Base-by-base conservation (phyloP, 345 rosid species). In the Anacardium occidentale region DNA sequence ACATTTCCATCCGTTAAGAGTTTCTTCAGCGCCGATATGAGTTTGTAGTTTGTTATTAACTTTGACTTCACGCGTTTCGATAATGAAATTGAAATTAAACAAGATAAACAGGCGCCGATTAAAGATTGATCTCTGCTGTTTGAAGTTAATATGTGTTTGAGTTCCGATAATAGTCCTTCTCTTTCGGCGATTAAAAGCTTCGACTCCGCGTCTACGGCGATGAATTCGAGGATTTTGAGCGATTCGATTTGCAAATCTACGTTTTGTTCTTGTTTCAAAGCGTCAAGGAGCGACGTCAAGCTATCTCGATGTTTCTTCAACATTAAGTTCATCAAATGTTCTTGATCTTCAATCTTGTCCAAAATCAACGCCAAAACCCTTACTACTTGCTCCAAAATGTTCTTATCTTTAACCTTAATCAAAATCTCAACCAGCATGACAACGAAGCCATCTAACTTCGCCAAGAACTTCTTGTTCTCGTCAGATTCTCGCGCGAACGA, bases 91-190 rank as follows among this genome's bases (percentile, higher is more conserved):
- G 87, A 65, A 62, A 84, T 79, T 10, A 92, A 52, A 68, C 90
- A 83, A 0, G 91, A 87, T 57, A 95, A 75, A 74, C 79, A 78
- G 18, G 91, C 80, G 60, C 91, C 97, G 37, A 85, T 79, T 69
- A 92, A 26, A 34, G 54, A 44, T 3, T 79, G 81, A 77, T 89
- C 91, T 13, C 81, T 71, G 3, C 81, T 91, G 4, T 82, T 93
- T 10, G 71, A 65, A 13, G 65, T 18, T 34, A 87, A 52, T 3
- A 81, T 78, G 74, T 83, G 82, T 20, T 84, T 73, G 66, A 87
- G 48, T 62, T 83, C 89, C 15, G 52, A 15, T 57, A 92, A 62
- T 3, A 91, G 58, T 56, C 83, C 94, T 1, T 89, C 90, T 1
- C 64, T 86, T 34, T 87, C 94, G 15, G 92, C 87, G 17, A 95